Evolutionary conservation across 2,329 filamentous ascomycete species (phyloP), one percentile per base, ranked within the genome.

Genomic region (Diaporthe vaccinii): DNA sequence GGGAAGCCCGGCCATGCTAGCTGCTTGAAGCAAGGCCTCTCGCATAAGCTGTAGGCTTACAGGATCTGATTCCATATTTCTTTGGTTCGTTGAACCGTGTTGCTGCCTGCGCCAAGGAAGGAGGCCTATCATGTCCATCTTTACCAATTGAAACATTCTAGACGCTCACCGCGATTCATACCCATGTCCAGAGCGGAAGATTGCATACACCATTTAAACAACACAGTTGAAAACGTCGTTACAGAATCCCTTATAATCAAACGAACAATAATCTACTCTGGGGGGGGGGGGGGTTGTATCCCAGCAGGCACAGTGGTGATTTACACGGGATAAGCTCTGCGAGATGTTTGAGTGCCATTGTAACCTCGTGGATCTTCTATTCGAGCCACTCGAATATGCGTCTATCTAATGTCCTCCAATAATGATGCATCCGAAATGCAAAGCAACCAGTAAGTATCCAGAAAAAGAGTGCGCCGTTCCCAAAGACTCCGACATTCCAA

Each of bases 321-420:
- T 41, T 10, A 31, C 14, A 25, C 31, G 57, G 9, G 36, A 49
- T 7, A 61, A 51, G 57, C 34, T 36, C 31, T 34, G 39, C 34
- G 17, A 44, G 55, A 41, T 22, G 44, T 31, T 34, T 25, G 46
- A 57, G 46, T 58, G 36, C 14, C 28, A 44, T 57, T 59, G 44
- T 61, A 46, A 57, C 41, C 31, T 53, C 44, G n/a, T 41, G 46
- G 28, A 44, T 34, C 31, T 41, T 75, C 73, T 75, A 58, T 65
- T 41, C 51, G 39, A 28, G 36, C 3, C 58, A 55, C 58, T 57
- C 28, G 51, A 46, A 49, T 72, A 46, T 51, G 58, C 41, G 25
- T 72, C 72, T 65, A 36, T 72, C 67, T 65, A 55, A 25, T 61
- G 8, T 51, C 57, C 57, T 62, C 69, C 39, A 17, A 44, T 49